Conservation (phyloP, 2,329 filamentous ascomycete genomes). For the Colletotrichum sp. region DNA sequence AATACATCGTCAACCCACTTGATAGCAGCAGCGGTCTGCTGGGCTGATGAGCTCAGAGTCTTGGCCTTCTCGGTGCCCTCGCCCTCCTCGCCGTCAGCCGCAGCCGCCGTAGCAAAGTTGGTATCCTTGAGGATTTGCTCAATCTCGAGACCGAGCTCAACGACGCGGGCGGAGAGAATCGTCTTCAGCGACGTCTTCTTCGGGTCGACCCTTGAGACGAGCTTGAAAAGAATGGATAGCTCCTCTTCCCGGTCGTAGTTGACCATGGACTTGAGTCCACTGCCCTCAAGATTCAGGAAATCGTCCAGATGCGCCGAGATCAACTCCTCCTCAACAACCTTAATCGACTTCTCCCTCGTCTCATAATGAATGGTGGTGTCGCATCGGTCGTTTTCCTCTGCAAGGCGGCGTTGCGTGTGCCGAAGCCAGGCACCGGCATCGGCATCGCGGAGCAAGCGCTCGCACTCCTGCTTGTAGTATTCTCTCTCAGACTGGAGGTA, state of each 20-base stretch:
- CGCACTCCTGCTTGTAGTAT: slow-evolving; percentile 81
- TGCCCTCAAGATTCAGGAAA: slow-evolving; percentile 83
- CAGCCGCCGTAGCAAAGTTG: slow-evolving; percentile 50
- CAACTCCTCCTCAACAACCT: slow-evolving; percentile 81
- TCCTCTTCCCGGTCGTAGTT: slow-evolving; percentile 85
- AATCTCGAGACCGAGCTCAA: slow-evolving; percentile 82
- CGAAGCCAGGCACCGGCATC: slow-evolving; percentile 85
- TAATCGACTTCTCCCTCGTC: slow-evolving; percentile 75
- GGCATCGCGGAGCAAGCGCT: slow-evolving; percentile 74
- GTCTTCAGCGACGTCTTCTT: slow-evolving; percentile 74
- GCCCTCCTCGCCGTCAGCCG: slow-evolving; percentile 50
- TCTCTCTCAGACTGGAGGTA: slow-evolving; percentile 73
- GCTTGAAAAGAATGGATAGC: slow-evolving; percentile 78
- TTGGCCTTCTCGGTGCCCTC: slow-evolving; percentile 56
- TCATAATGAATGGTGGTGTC: slow-evolving; percentile 78
- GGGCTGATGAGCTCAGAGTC: slow-evolving; percentile 53
- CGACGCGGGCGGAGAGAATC: slow-evolving; percentile 75
- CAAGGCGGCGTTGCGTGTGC: slow-evolving; percentile 74
- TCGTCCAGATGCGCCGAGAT: slow-evolving; percentile 80
- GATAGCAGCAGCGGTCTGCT: slow-evolving; percentile 85
- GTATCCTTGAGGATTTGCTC: slow-evolving; percentile 70
- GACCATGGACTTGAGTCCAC: slow-evolving; percentile 87
- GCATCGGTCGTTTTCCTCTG: slow-evolving; percentile 84
- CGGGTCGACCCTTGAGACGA: slow-evolving; percentile 78
- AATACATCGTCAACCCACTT: slow-evolving; percentile 96